Evolutionary conservation across 345 rosid species (phyloP), one percentile per base, ranked within the genome.

Genomic region (Pistacia atlantica): DNA sequence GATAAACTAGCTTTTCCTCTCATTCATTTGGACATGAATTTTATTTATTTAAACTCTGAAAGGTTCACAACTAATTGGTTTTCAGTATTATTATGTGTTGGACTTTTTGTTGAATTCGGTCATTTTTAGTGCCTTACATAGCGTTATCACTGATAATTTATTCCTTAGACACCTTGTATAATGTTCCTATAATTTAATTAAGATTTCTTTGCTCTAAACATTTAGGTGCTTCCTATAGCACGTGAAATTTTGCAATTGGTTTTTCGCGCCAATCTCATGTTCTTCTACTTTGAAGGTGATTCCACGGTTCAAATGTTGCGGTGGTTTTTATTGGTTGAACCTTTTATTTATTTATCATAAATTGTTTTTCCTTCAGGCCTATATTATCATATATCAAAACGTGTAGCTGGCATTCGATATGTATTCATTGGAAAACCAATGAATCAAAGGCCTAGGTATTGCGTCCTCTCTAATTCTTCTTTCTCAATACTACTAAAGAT

Each of bases 251-350:
- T 93, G 84, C 99, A 91, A 82, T 78, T 92, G 77, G 65, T 90
- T 83, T 89, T 96, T 63, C 97, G 98, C 63, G 86, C 95, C 61
- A 96, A 96, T 81, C 86, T 92, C 70, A 92, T 96, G 99, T 89
- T 96, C 79, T 96, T 96, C 91, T 93, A 96, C 87, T 96, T 93
- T 75, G 97, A 96, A 96, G 99, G 98, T 96, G 67, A 80, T 55
- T 69, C n/a, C 49, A n/a, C 60, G 84, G n/a, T 57, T 33, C 69
- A 55, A 75, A 8, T 69, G 16, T 55, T 62, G 17, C 54, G 31
- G 37, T 65, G 60, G 63, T 45, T 28, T 55, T 57, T 59, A 74
- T 74, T 71, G 22, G 48, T 42, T 46, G 14, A 56, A 65, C 52
- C 17, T 66, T 31, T 72, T 56, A 67, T 48, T 42, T 69, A 10